Conservation (phyloP, 2,329 filamentous ascomycete species). For the Teratosphaeria nubilosa region DNA sequence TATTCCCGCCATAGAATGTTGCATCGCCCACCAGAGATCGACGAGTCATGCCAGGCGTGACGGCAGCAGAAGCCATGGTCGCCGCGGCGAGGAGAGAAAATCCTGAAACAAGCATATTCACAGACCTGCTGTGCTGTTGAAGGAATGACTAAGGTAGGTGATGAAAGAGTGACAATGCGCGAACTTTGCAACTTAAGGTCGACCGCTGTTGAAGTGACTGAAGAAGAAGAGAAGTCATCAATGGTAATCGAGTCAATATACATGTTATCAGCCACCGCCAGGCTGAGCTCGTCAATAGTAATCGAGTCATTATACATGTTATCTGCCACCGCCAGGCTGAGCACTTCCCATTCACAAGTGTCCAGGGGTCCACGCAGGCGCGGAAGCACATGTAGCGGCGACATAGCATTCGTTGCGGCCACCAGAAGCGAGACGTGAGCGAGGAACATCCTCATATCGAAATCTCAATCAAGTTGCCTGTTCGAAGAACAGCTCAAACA, state of each 20-base stretch:
- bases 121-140: slow-evolving; percentile 3
- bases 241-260: not conserved
- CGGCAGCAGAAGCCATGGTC: slow-evolving; percentile 5
- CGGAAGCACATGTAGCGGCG: not conserved
- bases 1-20: slow-evolving; percentile 20
- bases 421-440: not conserved
- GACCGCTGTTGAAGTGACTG: not conserved
- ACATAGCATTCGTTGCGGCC: not conserved
- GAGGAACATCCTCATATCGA: not conserved
- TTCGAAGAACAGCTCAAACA: not conserved
- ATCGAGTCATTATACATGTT: not conserved
- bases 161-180: not conserved
- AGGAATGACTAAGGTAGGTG: slow-evolving; percentile 2
- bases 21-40: slow-evolving; percentile 14
- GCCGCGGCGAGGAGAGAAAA: slow-evolving; percentile 4
- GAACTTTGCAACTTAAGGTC: not conserved
- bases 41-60: slow-evolving; percentile 9
- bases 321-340: not conserved
- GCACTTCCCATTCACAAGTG: no score
- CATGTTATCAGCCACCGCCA: not conserved
- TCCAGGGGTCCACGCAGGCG: not conserved
- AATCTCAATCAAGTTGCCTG: not conserved
- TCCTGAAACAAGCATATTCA: slow-evolving; percentile 1
- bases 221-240: not conserved
- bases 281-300: no score